Evolutionary conservation across 148 eudicot genomes (phyloP).

Genomic region (Cornus suecica): DNA sequence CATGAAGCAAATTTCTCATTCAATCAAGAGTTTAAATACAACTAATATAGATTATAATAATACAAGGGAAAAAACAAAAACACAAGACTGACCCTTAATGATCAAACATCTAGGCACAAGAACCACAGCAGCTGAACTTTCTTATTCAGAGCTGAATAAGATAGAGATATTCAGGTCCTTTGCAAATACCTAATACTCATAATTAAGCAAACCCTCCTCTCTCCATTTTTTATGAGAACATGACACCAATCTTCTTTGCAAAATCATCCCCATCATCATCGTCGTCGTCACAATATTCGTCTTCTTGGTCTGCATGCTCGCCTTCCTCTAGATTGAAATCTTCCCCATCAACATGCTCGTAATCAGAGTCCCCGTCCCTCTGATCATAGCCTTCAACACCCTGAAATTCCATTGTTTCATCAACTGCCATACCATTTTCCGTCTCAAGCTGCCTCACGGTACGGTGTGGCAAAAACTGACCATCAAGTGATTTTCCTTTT

Average conservation of each 20-base stretch:
- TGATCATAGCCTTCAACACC: constrained; percentile 51
- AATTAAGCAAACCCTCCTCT: not conserved
- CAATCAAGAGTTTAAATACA: constrained; percentile 18
- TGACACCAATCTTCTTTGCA: constrained; percentile 82
- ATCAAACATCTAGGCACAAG: constrained; percentile 6
- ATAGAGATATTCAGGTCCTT: constrained; percentile 6
- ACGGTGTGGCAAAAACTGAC: constrained; percentile 18
- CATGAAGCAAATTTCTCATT: constrained; percentile 11
- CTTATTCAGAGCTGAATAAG: not conserved
- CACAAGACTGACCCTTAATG: not conserved
- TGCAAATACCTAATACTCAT: constrained; percentile 4
- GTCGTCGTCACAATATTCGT: constrained; percentile 62
- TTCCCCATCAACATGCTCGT: constrained; percentile 64
- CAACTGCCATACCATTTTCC: constrained; percentile 38
- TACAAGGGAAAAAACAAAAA: not conserved
- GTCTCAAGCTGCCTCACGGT: constrained; percentile 21
- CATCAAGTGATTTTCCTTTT: constrained; percentile 27
- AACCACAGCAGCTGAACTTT: constrained; percentile 15
- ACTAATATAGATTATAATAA: not conserved
- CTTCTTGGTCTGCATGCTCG: constrained; percentile 51
- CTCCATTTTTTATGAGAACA: constrained; percentile 30
- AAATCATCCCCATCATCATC: constrained; percentile 83
- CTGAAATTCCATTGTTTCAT: constrained; percentile 29
- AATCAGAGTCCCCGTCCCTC: constrained; percentile 56
- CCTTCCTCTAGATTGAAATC: constrained; percentile 54